Base-by-base conservation (phyloP, 495 filamentous ascomycete species). In the Schizothecium vesticola region DNA sequence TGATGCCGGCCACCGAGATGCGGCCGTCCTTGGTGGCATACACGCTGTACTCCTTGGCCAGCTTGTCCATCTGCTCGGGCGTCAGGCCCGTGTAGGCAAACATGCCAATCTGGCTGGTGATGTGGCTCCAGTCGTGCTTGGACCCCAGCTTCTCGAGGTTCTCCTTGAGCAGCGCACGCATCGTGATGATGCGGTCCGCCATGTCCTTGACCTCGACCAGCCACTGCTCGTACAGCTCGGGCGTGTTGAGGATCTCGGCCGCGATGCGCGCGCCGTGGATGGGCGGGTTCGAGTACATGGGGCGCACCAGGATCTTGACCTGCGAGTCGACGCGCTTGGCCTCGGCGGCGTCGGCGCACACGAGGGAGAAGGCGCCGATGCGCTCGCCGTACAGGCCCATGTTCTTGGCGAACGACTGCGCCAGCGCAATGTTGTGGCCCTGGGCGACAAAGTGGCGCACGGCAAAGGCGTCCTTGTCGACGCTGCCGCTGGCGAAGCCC, bases 371-470 rank as follows among this genome's bases (percentile, higher is more conserved):
- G 66, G 93, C 94, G 75, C 95, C 95, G 64, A 96, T 93, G 83
- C 95, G 94, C 86, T 99, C 95, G 77, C 95, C 95, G 77, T 99
- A 99, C 70, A 99, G 91, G 81, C 95, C 95, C 95, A 99, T 99
- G 87, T 99, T 99, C 91, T 99, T 99, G 78, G 95, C 95, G 80
- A 99, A 99, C 64, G 91, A 94, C 85, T 99, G 95, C 73, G 92
- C 89, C 69, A 99, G 87, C 75, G 86, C 88, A 74, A 96, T 89
- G 78, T 90, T 87, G 84, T 97, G 94, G 74, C 94, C 95, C 81
- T 99, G 84, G 80, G 89, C 86, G 76, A 97, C 87, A 76, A 99
- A 99, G 85, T 97, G 83, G 67, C 95, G 85, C 57, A 97, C 86
- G 66, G 95, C 90, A 73, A 96, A 98, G 68, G 95, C 95, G 80